Base-by-base conservation (phyloP, 2,329 filamentous ascomycete species). In the Karstenula rhodostoma region DNA sequence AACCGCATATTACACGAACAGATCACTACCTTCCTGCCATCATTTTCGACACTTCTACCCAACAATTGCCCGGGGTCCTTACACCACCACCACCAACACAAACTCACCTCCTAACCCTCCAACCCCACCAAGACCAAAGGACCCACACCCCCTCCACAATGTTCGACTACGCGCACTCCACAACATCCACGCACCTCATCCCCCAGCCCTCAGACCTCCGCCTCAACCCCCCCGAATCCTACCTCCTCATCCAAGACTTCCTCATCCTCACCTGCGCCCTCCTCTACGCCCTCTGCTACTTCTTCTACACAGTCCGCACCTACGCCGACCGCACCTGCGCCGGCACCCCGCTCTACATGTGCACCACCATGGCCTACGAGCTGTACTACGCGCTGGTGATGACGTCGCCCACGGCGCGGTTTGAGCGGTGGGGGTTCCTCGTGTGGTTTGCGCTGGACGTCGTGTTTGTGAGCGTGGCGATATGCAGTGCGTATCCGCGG, bases 161-260 rank as follows among this genome's bases (percentile, higher is more conserved):
- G 73, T 77, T 78, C 55, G 68, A 71, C 42, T 63, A 74, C 19
- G 70, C 75, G 13, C 61, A 69, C n/a, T 43, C 63, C 47, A 67
- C 62, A 64, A 79, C 78, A 27, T 75, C 80, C 55, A 79, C 82
- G 67, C 78, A 86, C 19, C 78, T 84, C 1, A 80, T 87, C 2
- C 84, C 81, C 52, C 82, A 87, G 67, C 80, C 85, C 56, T 79
- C 80, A 22, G 83, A 85, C 64, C 69, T 78, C 0, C 74, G 72
- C 1, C 68, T 79, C 10, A 64, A 74, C 25, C 77, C 77, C 0
- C 78, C 76, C 13, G 71, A 79, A 61, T 76, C 73, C 59, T 80
- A 80, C 65, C 74, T 79, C 43, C 79, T 73, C 64, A 68, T 80
- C 13, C 78, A 78, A 58, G 77, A 80, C 68, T 77, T 77, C 53